phyloP scores from a whole-genome alignment of 495 filamentous ascomycete genomes.

The Delitschia confertaspora region DNA sequence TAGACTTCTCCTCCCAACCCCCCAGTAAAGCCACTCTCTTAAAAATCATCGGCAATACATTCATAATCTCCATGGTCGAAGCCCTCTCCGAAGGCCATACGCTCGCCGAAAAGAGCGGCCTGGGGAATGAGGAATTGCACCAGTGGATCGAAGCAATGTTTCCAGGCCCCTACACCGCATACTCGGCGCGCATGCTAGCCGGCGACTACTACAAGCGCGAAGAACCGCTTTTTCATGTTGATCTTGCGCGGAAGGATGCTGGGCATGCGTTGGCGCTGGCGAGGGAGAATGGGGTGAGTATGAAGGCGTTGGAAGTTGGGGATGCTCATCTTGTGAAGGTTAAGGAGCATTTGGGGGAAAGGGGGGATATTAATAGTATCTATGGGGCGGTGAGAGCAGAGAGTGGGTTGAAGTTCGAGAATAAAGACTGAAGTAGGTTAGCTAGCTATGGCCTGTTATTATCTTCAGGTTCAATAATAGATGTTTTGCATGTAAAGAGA shows the following conservation, averaged over 20 bases:
- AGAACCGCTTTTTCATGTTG: constrained; percentile 78
- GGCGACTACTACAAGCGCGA: constrained; percentile 66
- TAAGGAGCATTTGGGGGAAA: constrained; percentile 61
- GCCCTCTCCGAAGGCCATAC: constrained; percentile 65
- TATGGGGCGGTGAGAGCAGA: constrained; percentile 68
- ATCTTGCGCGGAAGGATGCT: constrained; percentile 79
- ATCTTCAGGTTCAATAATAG: no score
- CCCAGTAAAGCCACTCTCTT: constrained; percentile 52
- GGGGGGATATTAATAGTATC: constrained; percentile 75
- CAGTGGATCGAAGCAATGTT: constrained; percentile 59
- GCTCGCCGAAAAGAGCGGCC: constrained; percentile 69
- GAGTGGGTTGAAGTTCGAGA: constrained; percentile 64
- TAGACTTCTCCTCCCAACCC: constrained; percentile 59
- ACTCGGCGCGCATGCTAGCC: constrained; percentile 60
- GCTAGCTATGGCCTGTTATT: no score
- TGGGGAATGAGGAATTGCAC: constrained; percentile 62
- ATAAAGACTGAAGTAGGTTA: constrained; percentile 20
- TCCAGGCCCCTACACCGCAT: constrained; percentile 56
- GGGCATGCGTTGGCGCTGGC: constrained; percentile 65
- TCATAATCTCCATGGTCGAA: constrained; percentile 77
- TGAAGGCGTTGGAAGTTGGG: constrained; percentile 58
- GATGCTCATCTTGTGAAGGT: constrained; percentile 61
- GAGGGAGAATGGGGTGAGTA: constrained; percentile 47
- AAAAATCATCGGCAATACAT: constrained; percentile 81
- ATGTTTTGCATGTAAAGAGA: no score